Evolutionary conservation across 306 rosid genomes (phyloP).

Genomic region (Astragalus glycyphyllos): DNA sequence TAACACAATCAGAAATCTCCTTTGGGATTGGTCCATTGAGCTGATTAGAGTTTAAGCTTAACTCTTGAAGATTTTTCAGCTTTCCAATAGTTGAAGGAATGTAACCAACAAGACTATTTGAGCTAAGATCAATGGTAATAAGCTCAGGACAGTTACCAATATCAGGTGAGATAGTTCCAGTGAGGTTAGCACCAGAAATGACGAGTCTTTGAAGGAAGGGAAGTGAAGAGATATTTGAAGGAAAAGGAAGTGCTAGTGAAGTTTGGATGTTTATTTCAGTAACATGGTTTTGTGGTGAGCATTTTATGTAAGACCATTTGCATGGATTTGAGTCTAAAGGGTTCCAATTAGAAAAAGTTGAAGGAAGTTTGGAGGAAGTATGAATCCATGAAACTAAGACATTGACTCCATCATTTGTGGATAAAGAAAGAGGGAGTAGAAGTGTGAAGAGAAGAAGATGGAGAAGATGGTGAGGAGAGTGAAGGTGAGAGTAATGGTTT

Average conservation of each 20-base stretch:
- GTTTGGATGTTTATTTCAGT: constrained; percentile 64
- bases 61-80: constrained; percentile 63
- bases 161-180: constrained; percentile 62
- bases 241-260: constrained; percentile 69
- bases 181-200: constrained; percentile 68
- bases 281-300: constrained; percentile 63
- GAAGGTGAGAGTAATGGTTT: constrained; percentile 40
- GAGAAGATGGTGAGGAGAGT: constrained; percentile 6
- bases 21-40: constrained; percentile 74
- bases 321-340: constrained; percentile 70
- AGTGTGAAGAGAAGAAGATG: constrained; percentile 38
- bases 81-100: constrained; percentile 72
- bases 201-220: constrained; percentile 66
- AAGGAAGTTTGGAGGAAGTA: constrained; percentile 43
- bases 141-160: constrained; percentile 64
- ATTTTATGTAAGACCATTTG: constrained; percentile 69
- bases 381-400: constrained; percentile 73
- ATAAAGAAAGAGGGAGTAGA: constrained; percentile 38
- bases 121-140: constrained; percentile 62
- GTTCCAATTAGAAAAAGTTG: constrained; percentile 60
- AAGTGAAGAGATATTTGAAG: constrained; percentile 65
- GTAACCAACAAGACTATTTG: constrained; percentile 66
- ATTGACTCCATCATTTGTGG: constrained; percentile 56
- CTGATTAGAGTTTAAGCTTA: constrained; percentile 73
- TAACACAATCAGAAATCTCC: constrained; percentile 63